Evolutionary conservation across 2,329 filamentous ascomycete genomes (phyloP).

Genomic region (Rasamsonia emersonii): DNA sequence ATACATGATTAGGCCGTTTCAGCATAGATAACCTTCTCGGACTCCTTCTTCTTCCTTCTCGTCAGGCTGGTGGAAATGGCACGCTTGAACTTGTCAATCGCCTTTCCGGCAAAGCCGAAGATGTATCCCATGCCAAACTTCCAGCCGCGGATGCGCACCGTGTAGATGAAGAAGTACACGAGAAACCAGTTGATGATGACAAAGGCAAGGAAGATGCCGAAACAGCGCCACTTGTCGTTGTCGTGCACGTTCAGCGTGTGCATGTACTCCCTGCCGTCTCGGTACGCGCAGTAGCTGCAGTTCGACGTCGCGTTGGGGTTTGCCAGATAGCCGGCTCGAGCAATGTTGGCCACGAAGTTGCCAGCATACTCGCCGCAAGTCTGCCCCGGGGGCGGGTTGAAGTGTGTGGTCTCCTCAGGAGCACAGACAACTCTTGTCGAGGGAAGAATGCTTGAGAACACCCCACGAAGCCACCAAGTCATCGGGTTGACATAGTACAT

Average conservation of each 20-base stretch:
- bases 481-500: constrained; percentile 59
- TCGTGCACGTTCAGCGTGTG: constrained; percentile 46
- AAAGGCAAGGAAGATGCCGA: constrained; percentile 66
- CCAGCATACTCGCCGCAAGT: constrained; percentile 59
- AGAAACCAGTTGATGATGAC: constrained; percentile 61
- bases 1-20: constrained; percentile 6
- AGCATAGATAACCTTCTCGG: constrained; percentile 12
- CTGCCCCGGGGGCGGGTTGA: constrained; percentile 55
- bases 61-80: constrained; percentile 11
- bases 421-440: constrained; percentile 45
- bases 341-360: constrained; percentile 44
- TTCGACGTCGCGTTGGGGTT: constrained; percentile 49
- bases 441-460: constrained; percentile 56
- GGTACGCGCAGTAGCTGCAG: constrained; percentile 65
- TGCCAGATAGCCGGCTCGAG: constrained; percentile 52
- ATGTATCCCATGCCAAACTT: constrained; percentile 57
- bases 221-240: constrained; percentile 61
- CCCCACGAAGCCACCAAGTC: constrained; percentile 64
- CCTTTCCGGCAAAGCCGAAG: constrained; percentile 41
- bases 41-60: constrained; percentile 10
- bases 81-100: constrained; percentile 24
- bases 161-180: constrained; percentile 71
- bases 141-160: constrained; percentile 61
- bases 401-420: constrained; percentile 51
- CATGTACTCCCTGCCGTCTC: constrained; percentile 59